A percentile compares a stretch with the other conserved stretches of the same genome.
Conservation (phyloP, 73 alveolate genomes). For the Effrenium voratum region DNA sequence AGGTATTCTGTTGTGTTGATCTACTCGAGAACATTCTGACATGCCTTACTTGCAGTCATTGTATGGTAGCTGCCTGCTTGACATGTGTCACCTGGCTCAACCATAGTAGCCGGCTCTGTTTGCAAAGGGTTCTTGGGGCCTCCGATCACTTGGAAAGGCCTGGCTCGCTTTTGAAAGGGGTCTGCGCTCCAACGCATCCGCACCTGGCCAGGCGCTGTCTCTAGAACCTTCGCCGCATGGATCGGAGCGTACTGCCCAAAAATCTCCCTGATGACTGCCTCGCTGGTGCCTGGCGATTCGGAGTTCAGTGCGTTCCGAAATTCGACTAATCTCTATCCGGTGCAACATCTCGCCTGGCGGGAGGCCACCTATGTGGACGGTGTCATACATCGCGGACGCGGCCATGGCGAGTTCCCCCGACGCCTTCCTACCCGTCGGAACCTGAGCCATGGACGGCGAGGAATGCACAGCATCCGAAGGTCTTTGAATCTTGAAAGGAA, state of each 20-base stretch:
- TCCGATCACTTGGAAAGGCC: not conserved
- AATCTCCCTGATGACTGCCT: constrained; percentile 46
- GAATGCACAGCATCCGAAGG: too few species aligned
- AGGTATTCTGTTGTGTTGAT: too few species aligned
- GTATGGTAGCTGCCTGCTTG: too few species aligned
- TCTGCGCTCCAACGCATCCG: too few species aligned
- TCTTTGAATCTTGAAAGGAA: too few species aligned
- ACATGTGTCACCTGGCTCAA: too few species aligned
- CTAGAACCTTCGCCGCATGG: constrained; percentile 41
- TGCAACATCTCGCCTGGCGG: constrained; percentile 33
- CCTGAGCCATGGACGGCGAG: too few species aligned
- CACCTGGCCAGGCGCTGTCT: constrained; percentile 51
- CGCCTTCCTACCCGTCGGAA: too few species aligned
- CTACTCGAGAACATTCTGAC: too few species aligned
- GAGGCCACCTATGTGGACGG: constrained; percentile 67
- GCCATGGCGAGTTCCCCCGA: constrained; percentile 67
- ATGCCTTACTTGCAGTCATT: too few species aligned
- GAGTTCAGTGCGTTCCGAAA: not conserved
- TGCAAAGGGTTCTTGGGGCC: not conserved
- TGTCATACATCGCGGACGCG: constrained; percentile 68
- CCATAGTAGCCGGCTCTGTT: too few species aligned
- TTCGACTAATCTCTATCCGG: not conserved
- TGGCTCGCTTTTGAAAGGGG: not conserved
- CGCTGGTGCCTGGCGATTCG: constrained; percentile 56
- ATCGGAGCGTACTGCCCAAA: constrained; percentile 89